Evolutionary conservation across 495 filamentous ascomycete species (phyloP).

Genomic region (Terfezia boudieri): DNA sequence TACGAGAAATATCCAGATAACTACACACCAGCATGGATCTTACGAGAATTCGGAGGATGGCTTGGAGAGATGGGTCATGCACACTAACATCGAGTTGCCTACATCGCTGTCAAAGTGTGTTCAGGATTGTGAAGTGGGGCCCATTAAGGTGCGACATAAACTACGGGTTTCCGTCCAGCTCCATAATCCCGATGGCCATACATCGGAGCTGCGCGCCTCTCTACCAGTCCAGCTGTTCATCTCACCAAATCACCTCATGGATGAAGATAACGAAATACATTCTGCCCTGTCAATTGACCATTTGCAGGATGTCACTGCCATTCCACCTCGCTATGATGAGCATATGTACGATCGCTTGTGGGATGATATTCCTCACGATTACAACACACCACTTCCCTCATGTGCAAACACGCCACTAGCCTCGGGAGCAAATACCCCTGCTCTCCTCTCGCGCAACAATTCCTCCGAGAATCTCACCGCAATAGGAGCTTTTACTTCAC

Average conservation of each 20-base stretch:
- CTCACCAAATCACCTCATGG: conserved; percentile 68
- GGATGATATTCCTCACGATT: conserved; percentile 53
- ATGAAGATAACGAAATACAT: conserved; percentile 46
- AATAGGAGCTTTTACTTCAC: background rate
- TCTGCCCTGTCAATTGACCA: conserved; percentile 25
- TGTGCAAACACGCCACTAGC: conserved; percentile 22
- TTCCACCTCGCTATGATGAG: conserved; percentile 71
- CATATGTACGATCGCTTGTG: conserved; percentile 78
- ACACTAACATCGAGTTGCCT: conserved; percentile 46
- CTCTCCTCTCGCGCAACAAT: conserved; percentile 46
- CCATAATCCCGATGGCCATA: conserved; percentile 80
- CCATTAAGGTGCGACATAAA: conserved; percentile 73
- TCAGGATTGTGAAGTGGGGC: conserved; percentile 61
- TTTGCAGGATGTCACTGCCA: conserved; percentile 28
- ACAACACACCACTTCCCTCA: conserved; percentile 37
- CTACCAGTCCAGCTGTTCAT: conserved; percentile 80
- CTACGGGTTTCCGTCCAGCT: conserved; percentile 67
- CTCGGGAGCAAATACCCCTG: conserved; percentile 27
- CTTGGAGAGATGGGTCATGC: conserved; percentile 44
- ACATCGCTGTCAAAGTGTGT: conserved; percentile 55
- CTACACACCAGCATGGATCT: conserved; percentile 38
- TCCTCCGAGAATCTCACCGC: conserved; percentile 51
- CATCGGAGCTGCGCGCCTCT: conserved; percentile 74
- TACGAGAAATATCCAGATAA: conserved; percentile 37
- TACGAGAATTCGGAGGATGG: conserved; percentile 44